Evolutionary conservation across 2,329 filamentous ascomycete species (phyloP), one percentile per base, ranked within the genome.

Genomic region (Chrysosphaeria jannelii): DNA sequence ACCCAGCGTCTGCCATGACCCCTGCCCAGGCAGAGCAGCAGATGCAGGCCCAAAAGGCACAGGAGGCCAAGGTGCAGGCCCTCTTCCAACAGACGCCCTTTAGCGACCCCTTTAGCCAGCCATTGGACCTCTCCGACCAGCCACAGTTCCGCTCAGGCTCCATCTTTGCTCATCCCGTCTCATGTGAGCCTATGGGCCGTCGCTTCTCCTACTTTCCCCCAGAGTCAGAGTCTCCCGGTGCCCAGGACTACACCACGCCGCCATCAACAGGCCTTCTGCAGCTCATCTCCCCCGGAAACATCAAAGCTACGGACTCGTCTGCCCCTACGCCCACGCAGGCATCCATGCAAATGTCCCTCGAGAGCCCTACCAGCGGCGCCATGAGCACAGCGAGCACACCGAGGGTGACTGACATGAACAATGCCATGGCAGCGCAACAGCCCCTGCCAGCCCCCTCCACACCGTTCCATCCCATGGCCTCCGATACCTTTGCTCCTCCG

Each of bases 161-260:
- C 2, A 68, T 68, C 28, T 68, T 68, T 39, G 46, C 53, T 31
- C 59, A 56, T 27, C 60, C 61, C 5, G 49, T 53, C 1, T 50
- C 49, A 10, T 51, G 47, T 5, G 56, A 61, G 28, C 44, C 44
- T 6, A 48, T 45, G 19, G 59, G 60, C 6, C 51, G 61, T 12
- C 47, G 60, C 6, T 61, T 63, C 30, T 66, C 60, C 10, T 62
- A 65, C 32, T 66, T 66, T 31, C 59, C 63, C 7, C 62, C 62
- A 10, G 41, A 43, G 11, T 36, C 34, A 14, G 36, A 38, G 21
- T 25, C 31, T 5, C 21, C 22, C 7, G 20, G 11, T 2, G 16
- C 7, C 16, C 16, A 18, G 16, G 21, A 18, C 8, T 50, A 52
- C 28, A 39, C 44, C 15, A 44, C 51, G 10, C 47, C 44, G 4